Base-by-base conservation (phyloP, 2,329 filamentous ascomycete species). In the Pleoardoris graminearum region DNA sequence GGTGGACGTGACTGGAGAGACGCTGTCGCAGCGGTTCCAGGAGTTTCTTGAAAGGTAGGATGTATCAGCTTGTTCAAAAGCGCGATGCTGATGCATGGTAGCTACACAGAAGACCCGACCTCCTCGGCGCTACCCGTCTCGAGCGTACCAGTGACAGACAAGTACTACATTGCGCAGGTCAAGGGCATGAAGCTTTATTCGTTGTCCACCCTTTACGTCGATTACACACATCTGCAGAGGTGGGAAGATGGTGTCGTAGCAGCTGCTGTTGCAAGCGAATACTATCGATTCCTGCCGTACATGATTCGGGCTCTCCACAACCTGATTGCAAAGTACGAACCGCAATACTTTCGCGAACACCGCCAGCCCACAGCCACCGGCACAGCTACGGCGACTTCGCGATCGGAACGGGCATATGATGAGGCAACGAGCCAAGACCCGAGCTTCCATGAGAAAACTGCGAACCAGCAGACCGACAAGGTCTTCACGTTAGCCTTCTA, bases 391-490 rank as follows among this genome's bases (percentile, higher is more conserved):
- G 87, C 86, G 4, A 87, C 90, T 0, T 85, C 82, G 1, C n/a
- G 44, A 11, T 37, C 44, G 22, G 44, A 46, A 46, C 30, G 30
- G 17, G 43, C 43, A 27, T 73, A 82, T 42, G 77, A 78, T 7
- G 78, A 79, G 54, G 86, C 82, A 21, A 87, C 90, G 50, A 78
- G 76, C 14, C 81, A 80, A 38, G 78, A 79, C 41, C 80, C 81
- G 22, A 75, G 75, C 29, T 67, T 86, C 36, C 84, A 85, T 38
- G 85, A 86, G 64, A 88, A 90, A 75, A 95, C 90, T 25, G 85
- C 87, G 50, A 91, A 96, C 72, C 92, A 97, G 74, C 92, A 97
- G 77, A 97, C 94, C 0, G 94, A 99, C 76, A 97, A 96, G 79
- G 81, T 99, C 32, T 97, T 99, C 73, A 85, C 91, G 4, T 81